Percentiles rank a stretch among this genome's conserved stretches.
Evolutionary conservation across 306 rosid genomes (phyloP).

Genomic region (Quercus variabilis): DNA sequence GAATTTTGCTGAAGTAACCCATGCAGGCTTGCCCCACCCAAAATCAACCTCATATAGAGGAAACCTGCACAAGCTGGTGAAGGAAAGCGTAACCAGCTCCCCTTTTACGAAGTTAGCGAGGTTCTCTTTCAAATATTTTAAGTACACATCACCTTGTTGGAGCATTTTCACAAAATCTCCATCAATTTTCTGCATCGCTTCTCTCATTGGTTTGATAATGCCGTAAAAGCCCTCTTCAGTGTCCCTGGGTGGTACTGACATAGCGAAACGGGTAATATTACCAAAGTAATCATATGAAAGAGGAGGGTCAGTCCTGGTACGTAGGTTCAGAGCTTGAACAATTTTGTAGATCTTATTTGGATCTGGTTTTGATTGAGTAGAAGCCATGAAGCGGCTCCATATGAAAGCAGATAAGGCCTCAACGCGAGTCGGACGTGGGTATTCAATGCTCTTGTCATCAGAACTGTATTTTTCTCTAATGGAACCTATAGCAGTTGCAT

Average conservation of each 20-base stretch:
- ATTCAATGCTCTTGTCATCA: too few relatives aligned
- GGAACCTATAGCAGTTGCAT: constrained; percentile 2
- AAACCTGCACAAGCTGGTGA: not conserved
- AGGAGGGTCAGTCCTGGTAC: not conserved
- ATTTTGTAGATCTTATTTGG: not conserved
- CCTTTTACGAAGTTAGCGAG: not conserved
- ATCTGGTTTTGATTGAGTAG: not conserved
- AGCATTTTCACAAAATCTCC: not conserved
- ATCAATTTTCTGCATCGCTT: not conserved
- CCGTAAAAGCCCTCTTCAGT: not conserved
- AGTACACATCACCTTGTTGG: not conserved
- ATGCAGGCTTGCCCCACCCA: constrained; percentile 44
- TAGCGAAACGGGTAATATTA: not conserved
- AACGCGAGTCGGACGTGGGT: not conserved
- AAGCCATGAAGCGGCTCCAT: constrained; percentile 9
- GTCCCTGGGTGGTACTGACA: not conserved
- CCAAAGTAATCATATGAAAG: not conserved
- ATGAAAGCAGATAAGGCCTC: constrained; percentile 8
- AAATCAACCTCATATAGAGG: constrained; percentile 29
- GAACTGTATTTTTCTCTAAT: not conserved
- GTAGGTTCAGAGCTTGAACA: constrained; percentile 13
- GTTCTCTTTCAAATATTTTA: not conserved
- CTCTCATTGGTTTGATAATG: not conserved
- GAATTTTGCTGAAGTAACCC: constrained; percentile 25
- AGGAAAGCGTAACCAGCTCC: not conserved